Evolutionary conservation across 179 eudicot species (phyloP).

Genomic region (Silene coronaria): DNA sequence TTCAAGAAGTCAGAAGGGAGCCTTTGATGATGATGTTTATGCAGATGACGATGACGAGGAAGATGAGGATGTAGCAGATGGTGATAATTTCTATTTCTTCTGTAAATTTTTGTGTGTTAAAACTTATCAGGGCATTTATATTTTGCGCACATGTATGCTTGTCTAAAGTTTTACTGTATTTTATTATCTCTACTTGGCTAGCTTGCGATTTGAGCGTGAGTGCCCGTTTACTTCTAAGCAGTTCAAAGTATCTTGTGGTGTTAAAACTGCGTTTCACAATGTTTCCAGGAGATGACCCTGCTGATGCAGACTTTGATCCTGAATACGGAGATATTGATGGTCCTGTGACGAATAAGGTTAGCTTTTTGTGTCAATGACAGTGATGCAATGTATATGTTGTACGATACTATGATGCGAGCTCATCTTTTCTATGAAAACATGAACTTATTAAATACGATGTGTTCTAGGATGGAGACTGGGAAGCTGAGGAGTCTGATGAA

Average conservation of each 20-base stretch:
- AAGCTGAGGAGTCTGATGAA: slow-evolving; percentile 65
- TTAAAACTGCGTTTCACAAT: slow-evolving; percentile 13
- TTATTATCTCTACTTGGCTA: background rate
- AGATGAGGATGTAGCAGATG: slow-evolving; percentile 54
- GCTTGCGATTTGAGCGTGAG: background rate
- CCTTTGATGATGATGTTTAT: slow-evolving; percentile 41
- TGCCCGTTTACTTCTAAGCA: background rate
- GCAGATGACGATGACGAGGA: slow-evolving; percentile 59
- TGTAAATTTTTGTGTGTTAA: slow-evolving; percentile 1
- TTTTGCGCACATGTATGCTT: background rate
- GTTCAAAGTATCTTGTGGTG: background rate
- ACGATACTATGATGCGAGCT: slow-evolving; percentile 3
- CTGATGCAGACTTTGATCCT: slow-evolving; percentile 93
- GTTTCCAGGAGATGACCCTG: slow-evolving; percentile 85
- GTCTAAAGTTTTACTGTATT: background rate
- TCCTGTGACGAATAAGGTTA: slow-evolving; percentile 47
- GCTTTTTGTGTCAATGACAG: background rate
- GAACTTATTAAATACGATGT: slow-evolving; percentile 3
- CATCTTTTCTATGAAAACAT: background rate
- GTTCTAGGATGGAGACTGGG: slow-evolving; percentile 78
- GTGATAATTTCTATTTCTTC: slow-evolving; percentile 24
- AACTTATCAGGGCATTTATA: background rate
- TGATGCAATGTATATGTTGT: background rate
- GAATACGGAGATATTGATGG: slow-evolving; percentile 48
- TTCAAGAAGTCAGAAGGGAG: slow-evolving; percentile 39